Conservation (phyloP, 169 alveolate genomes). For the Plasmodium adleri region DNA sequence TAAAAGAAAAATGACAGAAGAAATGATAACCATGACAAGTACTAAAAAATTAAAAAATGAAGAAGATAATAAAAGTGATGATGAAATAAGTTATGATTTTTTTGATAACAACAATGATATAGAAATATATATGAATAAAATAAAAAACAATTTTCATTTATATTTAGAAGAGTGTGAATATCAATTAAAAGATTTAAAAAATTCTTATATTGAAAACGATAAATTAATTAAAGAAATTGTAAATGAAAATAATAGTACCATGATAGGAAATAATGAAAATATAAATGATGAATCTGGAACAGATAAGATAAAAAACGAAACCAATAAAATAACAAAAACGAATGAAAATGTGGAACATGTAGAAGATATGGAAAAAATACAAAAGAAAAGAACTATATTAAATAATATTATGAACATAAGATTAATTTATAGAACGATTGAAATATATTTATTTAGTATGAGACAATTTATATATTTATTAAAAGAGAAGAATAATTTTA, state of each 20-base stretch:
- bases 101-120: constrained; percentile 36
- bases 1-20: constrained; percentile 38
- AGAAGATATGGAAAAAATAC: background rate
- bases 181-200: constrained; percentile 45
- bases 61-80: background rate
- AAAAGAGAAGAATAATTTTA: constrained; percentile 58
- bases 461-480: constrained; percentile 49
- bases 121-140: constrained; percentile 41
- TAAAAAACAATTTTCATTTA: constrained; percentile 27
- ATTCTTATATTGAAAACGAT: constrained; percentile 48
- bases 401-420: constrained; percentile 58
- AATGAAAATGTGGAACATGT: too few species aligned
- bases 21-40: constrained; percentile 6
- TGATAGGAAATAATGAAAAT: background rate
- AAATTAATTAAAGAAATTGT: constrained; percentile 69
- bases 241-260: constrained; percentile 38
- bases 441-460: constrained; percentile 73
- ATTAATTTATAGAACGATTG: constrained; percentile 56
- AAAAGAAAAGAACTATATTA: constrained; percentile 51
- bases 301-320: background rate
- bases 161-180: constrained; percentile 69
- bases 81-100: constrained; percentile 46
- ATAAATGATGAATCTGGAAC: background rate
- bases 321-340: too few species aligned
- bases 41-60: constrained; percentile 44